Percentiles rank a stretch among this genome's conserved stretches.
These are phyloP conservation scores for Phytophthora pseudosyringae DNA, from an alignment of 352 stramenopile species.

Conservation along the genomic window DNA sequence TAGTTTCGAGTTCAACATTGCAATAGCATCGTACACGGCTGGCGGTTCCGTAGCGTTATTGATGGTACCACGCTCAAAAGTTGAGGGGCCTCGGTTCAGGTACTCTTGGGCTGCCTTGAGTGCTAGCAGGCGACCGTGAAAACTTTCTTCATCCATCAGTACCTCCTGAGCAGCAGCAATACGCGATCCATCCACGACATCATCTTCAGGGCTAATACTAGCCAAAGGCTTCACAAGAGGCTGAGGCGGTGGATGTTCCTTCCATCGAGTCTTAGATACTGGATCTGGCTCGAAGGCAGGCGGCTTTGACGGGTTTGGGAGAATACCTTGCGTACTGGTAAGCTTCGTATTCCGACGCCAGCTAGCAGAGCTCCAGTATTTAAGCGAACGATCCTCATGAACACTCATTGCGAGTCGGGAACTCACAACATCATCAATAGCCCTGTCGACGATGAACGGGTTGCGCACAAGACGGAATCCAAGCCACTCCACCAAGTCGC, in stretches of 20 bases:
- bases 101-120: constrained; percentile 25
- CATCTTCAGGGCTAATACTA: constrained; percentile 54
- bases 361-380: constrained; percentile 39
- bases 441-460: constrained; percentile 51
- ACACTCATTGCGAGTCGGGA: constrained; percentile 18
- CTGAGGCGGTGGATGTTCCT: constrained; percentile 22
- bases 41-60: neutral
- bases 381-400: constrained; percentile 27
- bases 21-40: constrained; percentile 42
- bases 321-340: neutral
- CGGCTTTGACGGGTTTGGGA: neutral
- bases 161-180: constrained; percentile 38
- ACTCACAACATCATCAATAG: constrained; percentile 40
- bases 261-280: constrained; percentile 10
- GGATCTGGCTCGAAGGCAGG: neutral
- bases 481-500: constrained; percentile 54
- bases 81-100: constrained; percentile 16
- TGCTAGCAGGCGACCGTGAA: constrained; percentile 40
- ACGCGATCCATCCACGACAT: constrained; percentile 48
- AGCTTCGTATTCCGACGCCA: constrained; percentile 24
- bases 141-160: constrained; percentile 58
- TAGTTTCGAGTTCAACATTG: constrained; percentile 18
- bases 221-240: constrained; percentile 50
- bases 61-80: neutral
- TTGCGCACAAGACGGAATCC: constrained; percentile 61